Base-by-base conservation (phyloP, 1,284 basidiomycete genomes). In the Marasmius sp. region DNA sequence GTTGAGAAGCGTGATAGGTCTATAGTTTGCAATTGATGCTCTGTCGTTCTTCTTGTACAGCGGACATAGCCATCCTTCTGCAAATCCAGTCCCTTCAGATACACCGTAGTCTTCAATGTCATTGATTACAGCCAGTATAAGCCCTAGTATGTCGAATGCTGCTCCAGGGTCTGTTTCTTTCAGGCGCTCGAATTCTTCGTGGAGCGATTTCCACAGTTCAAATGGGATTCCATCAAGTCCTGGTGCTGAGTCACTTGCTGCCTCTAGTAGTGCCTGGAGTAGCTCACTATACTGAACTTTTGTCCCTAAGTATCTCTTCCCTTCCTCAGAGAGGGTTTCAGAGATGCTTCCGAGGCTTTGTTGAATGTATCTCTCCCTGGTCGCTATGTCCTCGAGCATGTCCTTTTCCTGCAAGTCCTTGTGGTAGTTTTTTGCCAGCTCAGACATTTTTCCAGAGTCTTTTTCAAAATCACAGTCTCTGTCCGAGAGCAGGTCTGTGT, bases 21-120 rank as follows among this genome's bases (percentile, higher is more conserved):
- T 39, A 57, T 69, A 71, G 60, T 71, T 71, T 0, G 22, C 60
- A 3, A 69, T 68, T 1, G 64, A 20, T 0, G 18, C 43, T 11
- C 38, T 39, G 36, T 72, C 68, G 1, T 62, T 65, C 59, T 72
- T 71, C 49, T 71, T 71, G 18, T 69, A 71, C 0, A 71, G 10
- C 0, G 65, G 68, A 56, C 65, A 67, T 60, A 71, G 66, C 65
- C 69, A 67, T 1, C 69, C 67, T 11, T 61, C 43, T 0, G 62
- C 39, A 39, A 70, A 68, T 4, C 39, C 22, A 1, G 62, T 55
- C 4, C 20, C n/a, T 14, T 43, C 12, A 1, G 39, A 27, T 0
- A 67, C 27, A 0, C 67, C 65, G 27, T 66, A n/a, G 1, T 27
- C 16, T 38, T 58, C 54, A n/a, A 68, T 65, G 59, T 70, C 66